phyloP scores from a whole-genome alignment of 805 yeast species.

The Myxozyma vanderwaltii region DNA sequence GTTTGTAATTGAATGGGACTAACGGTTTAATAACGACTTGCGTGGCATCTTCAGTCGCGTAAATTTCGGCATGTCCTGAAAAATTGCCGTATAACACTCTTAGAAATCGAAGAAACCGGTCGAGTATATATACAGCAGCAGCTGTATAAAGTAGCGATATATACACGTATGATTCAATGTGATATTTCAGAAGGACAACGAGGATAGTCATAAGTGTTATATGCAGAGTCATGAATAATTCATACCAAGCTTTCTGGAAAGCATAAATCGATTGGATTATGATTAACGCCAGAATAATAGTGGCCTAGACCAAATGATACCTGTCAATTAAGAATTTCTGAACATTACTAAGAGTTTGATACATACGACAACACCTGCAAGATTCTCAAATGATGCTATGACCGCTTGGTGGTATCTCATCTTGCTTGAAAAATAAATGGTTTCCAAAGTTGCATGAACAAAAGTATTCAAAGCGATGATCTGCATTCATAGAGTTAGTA shows the following conservation, averaged over 20 bases:
- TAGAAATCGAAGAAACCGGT: constrained; percentile 58
- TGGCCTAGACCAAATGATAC: constrained; percentile 42
- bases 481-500: background rate
- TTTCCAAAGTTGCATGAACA: constrained; percentile 63
- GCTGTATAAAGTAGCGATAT: constrained; percentile 34
- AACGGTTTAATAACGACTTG: constrained; percentile 14
- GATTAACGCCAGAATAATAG: constrained; percentile 46
- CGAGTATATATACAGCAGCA: constrained; percentile 69
- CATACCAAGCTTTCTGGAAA: constrained; percentile 60
- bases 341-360: background rate
- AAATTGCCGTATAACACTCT: constrained; percentile 63
- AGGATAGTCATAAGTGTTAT: constrained; percentile 57
- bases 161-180: constrained; percentile 48
- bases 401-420: background rate
- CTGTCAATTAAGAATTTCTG: background rate
- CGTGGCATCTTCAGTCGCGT: constrained; percentile 18
- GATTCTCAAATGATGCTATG: background rate
- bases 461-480: constrained; percentile 46
- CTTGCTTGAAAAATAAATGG: constrained; percentile 35
- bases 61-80: constrained; percentile 37
- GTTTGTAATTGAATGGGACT: constrained; percentile 10
- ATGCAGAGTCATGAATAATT: constrained; percentile 59
- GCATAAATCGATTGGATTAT: constrained; percentile 53
- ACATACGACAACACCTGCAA: constrained; percentile 45
- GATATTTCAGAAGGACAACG: constrained; percentile 60